phyloP scores from a whole-genome alignment of 345 rosid species.

The Arabidopsis arenosa region DNA sequence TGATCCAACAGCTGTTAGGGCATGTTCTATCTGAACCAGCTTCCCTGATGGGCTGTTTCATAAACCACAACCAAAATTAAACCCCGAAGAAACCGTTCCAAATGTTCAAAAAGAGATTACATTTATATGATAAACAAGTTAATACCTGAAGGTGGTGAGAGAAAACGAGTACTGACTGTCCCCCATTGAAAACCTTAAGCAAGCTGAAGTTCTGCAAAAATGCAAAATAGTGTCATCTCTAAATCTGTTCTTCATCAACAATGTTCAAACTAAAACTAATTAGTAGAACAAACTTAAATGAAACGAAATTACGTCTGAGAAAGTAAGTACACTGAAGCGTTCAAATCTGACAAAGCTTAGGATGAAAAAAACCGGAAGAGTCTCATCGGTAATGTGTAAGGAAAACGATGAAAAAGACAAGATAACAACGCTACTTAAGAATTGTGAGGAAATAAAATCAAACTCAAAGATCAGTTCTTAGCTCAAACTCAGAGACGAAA shows the following conservation, averaged over 20 bases:
- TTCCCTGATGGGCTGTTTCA: constrained; percentile 85
- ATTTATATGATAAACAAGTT: not conserved
- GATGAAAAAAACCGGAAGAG: not conserved
- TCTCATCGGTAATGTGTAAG: not conserved
- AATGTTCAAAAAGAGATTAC: not conserved
- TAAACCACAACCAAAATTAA: constrained; percentile 22
- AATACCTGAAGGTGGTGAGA: constrained; percentile 90
- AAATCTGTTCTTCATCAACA: too few species aligned
- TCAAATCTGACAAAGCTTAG: not conserved
- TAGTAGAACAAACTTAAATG: too few species aligned
- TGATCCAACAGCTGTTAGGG: constrained; percentile 90
- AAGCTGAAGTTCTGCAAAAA: not conserved
- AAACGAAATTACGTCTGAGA: not conserved
- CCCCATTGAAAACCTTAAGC: constrained; percentile 59
- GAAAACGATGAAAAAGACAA: not conserved
- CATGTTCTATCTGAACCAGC: constrained; percentile 98
- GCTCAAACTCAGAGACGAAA: not conserved
- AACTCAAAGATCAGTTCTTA: constrained; percentile 13
- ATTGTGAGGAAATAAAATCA: not conserved
- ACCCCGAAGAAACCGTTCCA: not conserved
- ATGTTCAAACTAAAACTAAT: too few species aligned
- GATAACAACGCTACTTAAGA: not conserved
- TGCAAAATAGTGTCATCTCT: not conserved
- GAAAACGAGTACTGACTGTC: constrained; percentile 98
- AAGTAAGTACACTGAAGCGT: constrained; percentile 9